Conservation (phyloP, 306 rosid species). For the Quercus wislizeni region DNA sequence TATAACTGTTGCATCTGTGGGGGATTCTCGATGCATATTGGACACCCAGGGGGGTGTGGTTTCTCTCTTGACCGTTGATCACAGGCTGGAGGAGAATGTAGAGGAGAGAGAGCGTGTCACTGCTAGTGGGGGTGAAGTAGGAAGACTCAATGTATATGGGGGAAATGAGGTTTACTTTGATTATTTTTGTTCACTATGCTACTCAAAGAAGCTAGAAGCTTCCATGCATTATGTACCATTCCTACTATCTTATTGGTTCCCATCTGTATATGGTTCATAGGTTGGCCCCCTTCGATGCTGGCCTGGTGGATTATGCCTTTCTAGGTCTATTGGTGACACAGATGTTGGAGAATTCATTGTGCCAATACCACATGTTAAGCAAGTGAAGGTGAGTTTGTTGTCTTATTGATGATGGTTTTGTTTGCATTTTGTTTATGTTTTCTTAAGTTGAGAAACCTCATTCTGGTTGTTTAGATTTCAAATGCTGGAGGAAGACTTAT, state of each 20-base stretch:
- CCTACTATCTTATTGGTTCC: conserved; percentile 10
- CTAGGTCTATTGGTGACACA: conserved; percentile 96
- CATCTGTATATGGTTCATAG: conserved; percentile 32
- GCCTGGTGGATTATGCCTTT: conserved; percentile 99
- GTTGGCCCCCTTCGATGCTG: conserved; percentile 99
- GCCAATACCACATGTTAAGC: conserved; percentile 97
- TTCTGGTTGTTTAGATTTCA: conserved; percentile 64
- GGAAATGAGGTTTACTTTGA: conserved; percentile 70
- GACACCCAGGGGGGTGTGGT: conserved; percentile 94
- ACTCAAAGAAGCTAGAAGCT: conserved; percentile 1
- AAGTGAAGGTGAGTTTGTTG: conserved; percentile 74
- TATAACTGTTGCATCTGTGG: conserved; percentile 95
- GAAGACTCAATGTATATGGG: conserved; percentile 92
- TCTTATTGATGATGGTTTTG: conserved; percentile 6
- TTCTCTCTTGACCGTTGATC: conserved; percentile 94
- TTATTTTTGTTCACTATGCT: conserved; percentile 19
- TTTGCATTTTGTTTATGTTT: conserved; percentile 3
- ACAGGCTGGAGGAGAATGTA: conserved; percentile 90
- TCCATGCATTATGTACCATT: not conserved
- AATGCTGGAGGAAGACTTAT: conserved; percentile 92
- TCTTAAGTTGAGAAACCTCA: conserved; percentile 19
- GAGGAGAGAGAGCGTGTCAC: conserved; percentile 98
- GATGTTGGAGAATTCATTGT: conserved; percentile 99
- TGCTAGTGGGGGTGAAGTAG: conserved; percentile 99
- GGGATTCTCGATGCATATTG: conserved; percentile 96